A percentile compares a stretch with the other conserved stretches of the same genome.
Conservation (phyloP, 129 eudicot genomes). For the Smallanthus sonchifolius region DNA sequence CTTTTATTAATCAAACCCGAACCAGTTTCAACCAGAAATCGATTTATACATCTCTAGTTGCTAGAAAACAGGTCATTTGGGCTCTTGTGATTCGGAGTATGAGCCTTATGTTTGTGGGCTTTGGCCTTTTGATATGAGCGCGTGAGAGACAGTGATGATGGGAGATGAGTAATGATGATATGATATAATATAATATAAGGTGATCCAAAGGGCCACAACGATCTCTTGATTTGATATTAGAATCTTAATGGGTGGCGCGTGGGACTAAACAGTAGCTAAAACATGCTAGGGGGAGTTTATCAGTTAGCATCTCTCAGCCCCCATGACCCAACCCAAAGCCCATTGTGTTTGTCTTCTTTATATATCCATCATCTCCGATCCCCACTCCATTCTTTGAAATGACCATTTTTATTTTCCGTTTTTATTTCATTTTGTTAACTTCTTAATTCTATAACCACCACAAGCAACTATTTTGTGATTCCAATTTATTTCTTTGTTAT, state of each 20-base stretch:
- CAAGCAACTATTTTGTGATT: neutral
- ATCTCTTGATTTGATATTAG: slow-evolving; percentile 31
- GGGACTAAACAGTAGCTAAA: slow-evolving; percentile 9
- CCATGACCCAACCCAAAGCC: slow-evolving; percentile 28
- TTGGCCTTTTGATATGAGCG: neutral
- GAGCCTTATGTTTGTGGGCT: neutral
- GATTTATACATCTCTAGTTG: no score
- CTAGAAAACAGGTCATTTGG: neutral
- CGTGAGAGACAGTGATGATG: slow-evolving; percentile 11
- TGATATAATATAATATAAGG: slow-evolving; percentile 2
- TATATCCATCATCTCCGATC: slow-evolving; percentile 14
- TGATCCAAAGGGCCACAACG: slow-evolving; percentile 13
- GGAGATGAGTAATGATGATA: neutral
- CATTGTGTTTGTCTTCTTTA: slow-evolving; percentile 25
- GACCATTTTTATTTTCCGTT: slow-evolving; percentile 20
- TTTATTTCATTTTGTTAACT: neutral
- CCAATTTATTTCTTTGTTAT: neutral
- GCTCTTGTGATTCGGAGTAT: neutral
- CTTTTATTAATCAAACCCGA: no score
- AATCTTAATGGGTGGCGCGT: slow-evolving; percentile 29
- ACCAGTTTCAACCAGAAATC: no score
- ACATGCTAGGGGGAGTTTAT: neutral
- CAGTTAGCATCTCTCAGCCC: neutral
- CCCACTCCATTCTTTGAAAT: slow-evolving; percentile 23
- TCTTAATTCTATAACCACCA: neutral